A percentile compares a stretch with the other conserved stretches of the same genome.
phyloP scores from a whole-genome alignment of 106 monocot species.

The Apostasia shenzhenica region DNA sequence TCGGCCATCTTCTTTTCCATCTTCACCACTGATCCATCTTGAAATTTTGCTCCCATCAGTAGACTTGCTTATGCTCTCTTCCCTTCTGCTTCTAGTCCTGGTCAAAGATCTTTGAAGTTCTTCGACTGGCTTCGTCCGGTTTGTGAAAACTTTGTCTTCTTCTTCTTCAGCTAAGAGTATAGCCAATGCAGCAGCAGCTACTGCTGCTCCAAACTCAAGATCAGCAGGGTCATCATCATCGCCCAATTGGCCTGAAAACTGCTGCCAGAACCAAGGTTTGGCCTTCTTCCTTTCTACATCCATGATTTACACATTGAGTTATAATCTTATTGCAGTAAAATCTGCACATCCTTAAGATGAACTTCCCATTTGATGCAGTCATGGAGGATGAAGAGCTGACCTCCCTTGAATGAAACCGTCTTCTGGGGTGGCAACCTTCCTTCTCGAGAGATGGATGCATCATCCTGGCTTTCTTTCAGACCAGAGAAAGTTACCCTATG shows the following conservation, averaged over 20 bases:
- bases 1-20: constrained; percentile 31
- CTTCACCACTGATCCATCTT: constrained; percentile 47
- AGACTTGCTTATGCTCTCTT: constrained; percentile 19
- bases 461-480: constrained; percentile 14
- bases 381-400: constrained; percentile 6
- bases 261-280: constrained; percentile 18
- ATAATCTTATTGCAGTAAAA: background rate
- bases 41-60: constrained; percentile 20
- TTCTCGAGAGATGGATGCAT: constrained; percentile 7
- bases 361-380: background rate
- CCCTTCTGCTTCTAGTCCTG: constrained; percentile 26
- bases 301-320: background rate
- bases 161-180: constrained; percentile 30
- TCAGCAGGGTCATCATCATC: constrained; percentile 11
- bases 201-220: constrained; percentile 34
- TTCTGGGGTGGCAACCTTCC: constrained; percentile 23
- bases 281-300: constrained; percentile 24
- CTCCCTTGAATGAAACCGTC: constrained; percentile 26
- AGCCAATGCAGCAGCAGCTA: constrained; percentile 77
- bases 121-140: constrained; percentile 20
- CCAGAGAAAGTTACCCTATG: constrained; percentile 25
- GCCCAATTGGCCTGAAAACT: constrained; percentile 32
- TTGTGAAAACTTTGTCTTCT: constrained; percentile 8
- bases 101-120: constrained; percentile 1
- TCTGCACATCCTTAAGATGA: too few relatives aligned